Evolutionary conservation across 352 stramenopile species (phyloP), one percentile per base, ranked within the genome.

Genomic region (Blastocystis sp.): DNA sequence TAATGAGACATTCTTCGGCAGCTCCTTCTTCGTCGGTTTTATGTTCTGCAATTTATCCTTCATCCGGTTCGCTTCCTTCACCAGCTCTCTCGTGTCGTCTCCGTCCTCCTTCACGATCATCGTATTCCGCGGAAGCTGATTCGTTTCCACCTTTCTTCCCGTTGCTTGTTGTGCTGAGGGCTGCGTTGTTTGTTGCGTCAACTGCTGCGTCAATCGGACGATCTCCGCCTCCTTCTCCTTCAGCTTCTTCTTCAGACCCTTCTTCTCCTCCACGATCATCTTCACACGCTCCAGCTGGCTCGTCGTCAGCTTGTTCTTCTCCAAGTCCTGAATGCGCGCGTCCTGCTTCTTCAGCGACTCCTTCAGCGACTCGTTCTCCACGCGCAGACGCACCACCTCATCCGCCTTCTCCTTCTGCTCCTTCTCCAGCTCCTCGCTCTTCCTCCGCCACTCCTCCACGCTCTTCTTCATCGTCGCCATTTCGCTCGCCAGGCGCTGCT

Each of bases 241-340:
- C 29, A 85, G n/a, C 16, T 62, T 29, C 55, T 29, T 45, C 55
- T 85, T 85, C 12, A 70, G 61, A 13, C 45, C 50, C 61, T 85
- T 85, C 51, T 69, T 66, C 31, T 66, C 41, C 21, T 85, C 50
- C 50, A 85, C 74, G 24, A 85, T 67, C 29, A 45, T 33, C 55
- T 59, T 51, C 4, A 85, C 60, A 12, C 45, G 50, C 35, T 85
- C 74, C 51, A 85, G n/a, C 37, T 85, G 74, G 4, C 50, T 59
- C 19, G 39, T 62, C 37, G 74, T 85, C 37, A 85, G 74, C 29
- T 85, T 85, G 33, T 85, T 85, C 60, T 85, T 85, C 74, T 85
- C 74, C 51, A 85, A 55, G 51, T 85, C 74, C 31, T 85, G 65
- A 29, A 85, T 39, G 0, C 74, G 74, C 16, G 6, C 31, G 2